Base-by-base conservation (phyloP, 2,329 filamentous ascomycete genomes). In the Diaporthe citrichinensis region DNA sequence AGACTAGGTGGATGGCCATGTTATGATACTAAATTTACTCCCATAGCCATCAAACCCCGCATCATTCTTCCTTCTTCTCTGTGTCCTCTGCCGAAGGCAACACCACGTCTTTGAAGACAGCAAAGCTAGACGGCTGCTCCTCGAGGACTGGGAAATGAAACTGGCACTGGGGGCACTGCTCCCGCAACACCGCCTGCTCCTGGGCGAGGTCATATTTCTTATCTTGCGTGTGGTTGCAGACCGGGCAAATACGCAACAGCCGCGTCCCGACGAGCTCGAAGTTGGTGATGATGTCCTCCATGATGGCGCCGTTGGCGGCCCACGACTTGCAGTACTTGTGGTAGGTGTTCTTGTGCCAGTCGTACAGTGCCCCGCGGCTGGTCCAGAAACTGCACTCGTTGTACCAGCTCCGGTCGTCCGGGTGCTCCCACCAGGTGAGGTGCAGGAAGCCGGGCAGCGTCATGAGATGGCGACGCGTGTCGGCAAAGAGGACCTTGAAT, bases 321-420 rank as follows among this genome's bases (percentile, higher is more conserved):
- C 71, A 73, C 20, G 71, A 9, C 41, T 68, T 73, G 59, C 71
- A 73, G 34, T 68, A 73, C 59, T 73, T 73, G 71, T 73, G 71
- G n/a, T 73, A 73, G 14, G 71, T 73, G n/a, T 73, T 58, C 44
- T 73, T 73, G 71, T 73, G 71, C 71, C 71, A 73, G 31, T 73
- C 71, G 55, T 73, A 73, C n/a, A 73, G 36, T 4, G 71, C 71
- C 4, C 71, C 71, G 20, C 71, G 71, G 57, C 71, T 73, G n/a
- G 71, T 73, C 71, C 58, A 73, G 39, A 73, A 73, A 7, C 49
- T 58, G 71, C 71, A 73, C 59, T 73, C 71, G 31, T 73, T 73
- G 59, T 73, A 73, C 71, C 71, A 73, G 46, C 39, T 73, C 12
- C 57, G 57, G 34, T 73, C 71, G 44, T 73, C 71, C 5, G 71